Evolutionary conservation across 2,329 filamentous ascomycete species (phyloP).

Genomic region (Metarhizium anisopliae): DNA sequence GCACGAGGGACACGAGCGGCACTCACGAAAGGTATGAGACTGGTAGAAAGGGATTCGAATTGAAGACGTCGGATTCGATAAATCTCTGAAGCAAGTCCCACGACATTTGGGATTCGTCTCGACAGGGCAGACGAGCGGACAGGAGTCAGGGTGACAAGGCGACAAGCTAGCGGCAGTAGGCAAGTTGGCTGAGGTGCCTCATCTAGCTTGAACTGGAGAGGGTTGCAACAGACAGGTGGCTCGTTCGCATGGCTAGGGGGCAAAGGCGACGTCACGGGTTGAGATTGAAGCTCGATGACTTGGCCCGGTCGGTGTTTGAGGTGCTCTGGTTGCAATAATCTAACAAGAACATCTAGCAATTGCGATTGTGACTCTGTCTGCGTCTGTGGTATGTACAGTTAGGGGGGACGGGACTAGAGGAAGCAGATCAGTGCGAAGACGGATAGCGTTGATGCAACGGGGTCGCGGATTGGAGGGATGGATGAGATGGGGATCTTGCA

Average conservation of each 20-base stretch:
- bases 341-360: background rate
- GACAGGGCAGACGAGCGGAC: background rate
- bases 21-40: conserved; percentile 83
- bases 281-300: background rate
- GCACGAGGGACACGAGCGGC: background rate
- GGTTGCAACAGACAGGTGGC: conserved; percentile 8
- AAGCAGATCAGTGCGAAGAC: background rate
- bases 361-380: background rate
- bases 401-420: background rate
- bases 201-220: conserved; percentile 12
- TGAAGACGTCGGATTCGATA: conserved; percentile 91
- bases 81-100: conserved; percentile 86
- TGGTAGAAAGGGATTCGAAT: conserved; percentile 79
- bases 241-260: conserved; percentile 14
- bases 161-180: conserved; percentile 6
- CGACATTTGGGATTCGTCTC: conserved; percentile 44
- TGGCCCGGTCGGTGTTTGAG: background rate
- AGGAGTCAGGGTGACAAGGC: background rate
- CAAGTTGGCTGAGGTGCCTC: conserved; percentile 9
- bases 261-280: background rate
- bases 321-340: background rate
- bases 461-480: conserved; percentile 5
- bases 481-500: conserved; percentile 2
- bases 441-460: background rate
- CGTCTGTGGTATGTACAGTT: background rate